Percentiles rank a stretch among this genome's conserved stretches.
phyloP scores from a whole-genome alignment of 2,329 filamentous ascomycete species.

The Epichloe sibirici region DNA sequence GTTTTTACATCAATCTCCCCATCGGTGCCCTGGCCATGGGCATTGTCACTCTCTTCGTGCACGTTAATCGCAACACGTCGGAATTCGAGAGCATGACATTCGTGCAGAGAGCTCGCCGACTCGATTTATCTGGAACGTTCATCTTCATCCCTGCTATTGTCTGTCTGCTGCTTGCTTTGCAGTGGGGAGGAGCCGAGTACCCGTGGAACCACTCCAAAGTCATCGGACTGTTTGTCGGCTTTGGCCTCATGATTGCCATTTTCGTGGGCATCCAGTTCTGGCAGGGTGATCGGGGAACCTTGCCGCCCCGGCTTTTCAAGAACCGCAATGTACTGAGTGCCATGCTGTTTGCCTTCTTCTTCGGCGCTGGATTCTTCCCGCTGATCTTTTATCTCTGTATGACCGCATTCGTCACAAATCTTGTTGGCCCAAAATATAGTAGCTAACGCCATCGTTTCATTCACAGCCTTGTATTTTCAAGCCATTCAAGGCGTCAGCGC shows the following conservation, averaged over 20 bases:
- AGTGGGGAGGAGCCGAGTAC: constrained; percentile 42
- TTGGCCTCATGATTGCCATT: constrained; percentile 29
- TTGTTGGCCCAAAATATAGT: constrained; percentile 7
- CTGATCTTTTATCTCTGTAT: constrained; percentile 41
- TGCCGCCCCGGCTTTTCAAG: constrained; percentile 34
- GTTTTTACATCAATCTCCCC: constrained; percentile 36
- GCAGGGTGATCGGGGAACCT: constrained; percentile 29
- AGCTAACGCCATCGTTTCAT: not conserved
- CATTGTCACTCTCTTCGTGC: constrained; percentile 35
- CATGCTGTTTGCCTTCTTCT: constrained; percentile 34
- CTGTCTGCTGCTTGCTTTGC: constrained; percentile 41
- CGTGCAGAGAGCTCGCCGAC: constrained; percentile 26
- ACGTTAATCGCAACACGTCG: constrained; percentile 24
- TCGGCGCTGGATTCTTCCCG: constrained; percentile 39
- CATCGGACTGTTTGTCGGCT: constrained; percentile 39
- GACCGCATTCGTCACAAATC: not conserved
- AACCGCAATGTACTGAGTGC: constrained; percentile 28
- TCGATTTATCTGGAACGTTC: constrained; percentile 37
- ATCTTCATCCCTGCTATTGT: constrained; percentile 40
- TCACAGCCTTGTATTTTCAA: constrained; percentile 38
- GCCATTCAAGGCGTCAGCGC: constrained; percentile 40
- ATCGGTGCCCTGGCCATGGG: constrained; percentile 34
- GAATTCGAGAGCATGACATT: constrained; percentile 22
- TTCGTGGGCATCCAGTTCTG: constrained; percentile 37
- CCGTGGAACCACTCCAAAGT: constrained; percentile 36